phyloP scores from a whole-genome alignment of 2,329 filamentous ascomycete genomes.

The Coniosporium tulheliwenetii region DNA sequence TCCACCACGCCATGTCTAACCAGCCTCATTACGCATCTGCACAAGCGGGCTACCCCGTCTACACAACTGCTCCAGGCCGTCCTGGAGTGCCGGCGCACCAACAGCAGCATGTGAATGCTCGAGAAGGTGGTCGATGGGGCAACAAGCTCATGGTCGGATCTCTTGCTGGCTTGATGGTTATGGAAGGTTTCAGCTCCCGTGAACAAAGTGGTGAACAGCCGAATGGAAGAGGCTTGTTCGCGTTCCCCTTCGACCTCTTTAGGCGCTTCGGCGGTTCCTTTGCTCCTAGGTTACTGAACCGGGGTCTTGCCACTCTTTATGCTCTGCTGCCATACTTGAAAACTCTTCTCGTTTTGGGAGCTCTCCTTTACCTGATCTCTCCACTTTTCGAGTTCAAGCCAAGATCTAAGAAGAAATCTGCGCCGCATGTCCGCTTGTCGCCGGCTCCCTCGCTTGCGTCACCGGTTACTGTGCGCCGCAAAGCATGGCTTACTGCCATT shows the following conservation, averaged over 20 bases:
- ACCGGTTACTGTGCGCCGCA: conserved; percentile 68
- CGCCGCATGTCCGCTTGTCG: conserved; percentile 21
- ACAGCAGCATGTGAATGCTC: conserved; percentile 10
- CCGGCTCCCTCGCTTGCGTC: conserved; percentile 59
- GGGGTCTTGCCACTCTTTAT: conserved; percentile 5
- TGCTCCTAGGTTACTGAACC: conserved; percentile 1
- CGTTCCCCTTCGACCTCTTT: conserved; percentile 22
- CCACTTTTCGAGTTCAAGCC: conserved; percentile 42
- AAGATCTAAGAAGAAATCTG: conserved; percentile 34
- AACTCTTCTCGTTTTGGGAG: conserved; percentile 33
- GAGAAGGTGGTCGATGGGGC: conserved; percentile 30
- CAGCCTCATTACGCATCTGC: conserved; percentile 7
- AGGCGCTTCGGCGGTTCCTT: conserved; percentile 9
- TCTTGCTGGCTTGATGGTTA: conserved; percentile 77
- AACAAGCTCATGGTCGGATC: conserved; percentile 86
- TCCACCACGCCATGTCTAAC: conserved; percentile 16
- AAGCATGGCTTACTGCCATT: conserved; percentile 85
- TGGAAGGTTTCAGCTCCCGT: conserved; percentile 59
- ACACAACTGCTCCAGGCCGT: conserved; percentile 13
- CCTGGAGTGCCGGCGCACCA: conserved; percentile 17
- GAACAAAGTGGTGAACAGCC: conserved; percentile 34
- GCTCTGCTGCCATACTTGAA: conserved; percentile 30
- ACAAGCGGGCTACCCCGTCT: conserved; percentile 13
- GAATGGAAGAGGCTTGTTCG: conserved; percentile 10
- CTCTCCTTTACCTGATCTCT: conserved; percentile 39